phyloP scores from a whole-genome alignment of 176 grass and related monocot species.

The Saccharum spontaneum region DNA sequence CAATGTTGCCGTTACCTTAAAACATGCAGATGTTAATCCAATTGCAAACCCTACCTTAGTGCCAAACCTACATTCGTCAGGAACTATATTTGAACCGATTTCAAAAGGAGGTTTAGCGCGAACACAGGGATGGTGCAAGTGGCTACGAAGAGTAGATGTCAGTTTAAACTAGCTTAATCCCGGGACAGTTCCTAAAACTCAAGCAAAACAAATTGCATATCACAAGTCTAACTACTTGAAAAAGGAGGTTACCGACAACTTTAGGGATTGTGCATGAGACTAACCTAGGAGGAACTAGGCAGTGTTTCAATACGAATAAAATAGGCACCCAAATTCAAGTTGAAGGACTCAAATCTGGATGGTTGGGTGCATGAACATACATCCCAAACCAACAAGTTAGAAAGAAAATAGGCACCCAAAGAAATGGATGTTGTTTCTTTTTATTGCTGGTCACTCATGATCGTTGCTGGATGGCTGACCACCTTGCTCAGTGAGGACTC shows the following conservation, averaged over 20 bases:
- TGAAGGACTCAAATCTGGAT: background rate
- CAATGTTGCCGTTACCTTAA: background rate
- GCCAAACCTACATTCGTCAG: background rate
- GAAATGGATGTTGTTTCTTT: background rate
- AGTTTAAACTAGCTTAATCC: background rate
- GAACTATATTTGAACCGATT: background rate
- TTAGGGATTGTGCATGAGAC: background rate
- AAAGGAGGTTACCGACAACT: background rate
- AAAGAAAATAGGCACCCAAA: background rate
- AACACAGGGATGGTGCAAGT: background rate
- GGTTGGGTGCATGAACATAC: background rate
- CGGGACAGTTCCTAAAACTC: background rate
- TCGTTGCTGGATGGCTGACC: background rate
- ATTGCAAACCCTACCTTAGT: background rate
- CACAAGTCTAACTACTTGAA: background rate
- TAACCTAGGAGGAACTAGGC: background rate
- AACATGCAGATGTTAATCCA: conserved; percentile 9
- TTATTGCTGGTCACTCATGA: background rate
- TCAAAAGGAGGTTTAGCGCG: background rate
- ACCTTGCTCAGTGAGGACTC: background rate
- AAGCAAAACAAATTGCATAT: background rate
- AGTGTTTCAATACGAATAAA: background rate
- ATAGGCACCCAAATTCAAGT: background rate
- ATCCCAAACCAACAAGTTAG: background rate
- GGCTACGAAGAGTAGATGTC: background rate